Conservation (phyloP, 2,329 filamentous ascomycete genomes). For the Pseudogymnoascus sp. region DNA sequence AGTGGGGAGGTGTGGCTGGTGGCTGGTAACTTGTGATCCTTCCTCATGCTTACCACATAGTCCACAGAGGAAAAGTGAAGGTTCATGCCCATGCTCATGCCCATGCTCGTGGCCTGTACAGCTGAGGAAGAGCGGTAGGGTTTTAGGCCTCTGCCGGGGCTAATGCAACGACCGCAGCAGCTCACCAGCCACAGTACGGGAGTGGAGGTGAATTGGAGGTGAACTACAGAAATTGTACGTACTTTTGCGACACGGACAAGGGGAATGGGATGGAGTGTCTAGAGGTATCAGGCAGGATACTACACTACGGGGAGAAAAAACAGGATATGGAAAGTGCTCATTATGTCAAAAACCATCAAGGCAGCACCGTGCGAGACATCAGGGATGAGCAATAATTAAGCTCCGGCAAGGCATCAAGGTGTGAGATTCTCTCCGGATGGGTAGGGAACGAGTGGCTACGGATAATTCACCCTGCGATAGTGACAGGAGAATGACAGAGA, state of each 20-base stretch:
- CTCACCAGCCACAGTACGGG: neutral
- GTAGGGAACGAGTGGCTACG: neutral
- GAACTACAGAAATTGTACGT: neutral
- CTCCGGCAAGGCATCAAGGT: neutral
- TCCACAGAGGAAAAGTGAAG: neutral
- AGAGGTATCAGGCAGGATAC: neutral
- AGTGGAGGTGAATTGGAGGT: neutral
- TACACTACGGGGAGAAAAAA: neutral
- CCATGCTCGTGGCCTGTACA: neutral
- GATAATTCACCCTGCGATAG: neutral
- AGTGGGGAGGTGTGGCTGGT: conserved; percentile 1
- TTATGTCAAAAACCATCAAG: neutral
- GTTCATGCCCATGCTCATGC: no score
- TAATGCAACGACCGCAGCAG: neutral
- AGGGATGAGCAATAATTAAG: neutral
- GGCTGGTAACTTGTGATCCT: neutral
- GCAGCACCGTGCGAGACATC: neutral
- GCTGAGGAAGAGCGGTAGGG: neutral
- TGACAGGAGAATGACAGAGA: neutral
- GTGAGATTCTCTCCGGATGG: neutral
- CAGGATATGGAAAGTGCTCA: neutral
- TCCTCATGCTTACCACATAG: neutral
- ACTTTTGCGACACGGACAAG: neutral
- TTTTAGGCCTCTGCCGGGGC: conserved; percentile 4
- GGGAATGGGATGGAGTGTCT: neutral